Base-by-base conservation (phyloP, 225 moss, liverwort and hornwort species). In the Polytrichum commune region DNA sequence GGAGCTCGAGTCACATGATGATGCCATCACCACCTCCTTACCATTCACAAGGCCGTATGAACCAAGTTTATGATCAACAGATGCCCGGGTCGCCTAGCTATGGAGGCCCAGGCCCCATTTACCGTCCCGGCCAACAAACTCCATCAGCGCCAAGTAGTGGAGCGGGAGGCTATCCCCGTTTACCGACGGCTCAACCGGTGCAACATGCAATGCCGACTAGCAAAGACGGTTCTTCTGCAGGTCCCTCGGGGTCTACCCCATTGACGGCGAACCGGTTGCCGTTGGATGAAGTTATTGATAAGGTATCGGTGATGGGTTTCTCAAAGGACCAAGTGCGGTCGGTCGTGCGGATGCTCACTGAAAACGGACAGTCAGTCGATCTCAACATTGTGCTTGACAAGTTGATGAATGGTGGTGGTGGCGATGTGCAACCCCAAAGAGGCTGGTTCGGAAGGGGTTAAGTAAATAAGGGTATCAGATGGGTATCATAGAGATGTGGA, bases 341-440 rank as follows among this genome's bases (percentile, higher is more conserved):
- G 27, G 93, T 91, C 54, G 91, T 93, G 69, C 83, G 87, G 61
- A 88, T 90, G 57, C 91, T 96, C 18, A 91, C 95, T 6, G 95
- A 96, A 74, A 96, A 89, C 8, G 91, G 91, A 9, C 93, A 96
- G 76, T 86, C 93, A 23, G 95, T 96, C 65, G 95, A 96, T 73
- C 81, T 93, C 61, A 96, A 96, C 78, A 89, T 91, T 55, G 95
- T 96, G 73, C 85, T 96, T 35, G 93, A 96, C 80, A 96, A 93
- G 80, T 72, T 93, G 85, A 93, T 93, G 95, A 96, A 91, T 72
- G 91, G 93, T 24, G 85, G 82, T 70, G 86, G 83, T 70, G 71
- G 81, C 9, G 91, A 88, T 72, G 86, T 75, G 24, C 81, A 82
- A 76, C 83, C 91, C 62, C 69, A 74, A 20, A 96, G 90, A 81